Conservation (phyloP, 495 filamentous ascomycete species). For the Aspergillus incahuasiensis region DNA sequence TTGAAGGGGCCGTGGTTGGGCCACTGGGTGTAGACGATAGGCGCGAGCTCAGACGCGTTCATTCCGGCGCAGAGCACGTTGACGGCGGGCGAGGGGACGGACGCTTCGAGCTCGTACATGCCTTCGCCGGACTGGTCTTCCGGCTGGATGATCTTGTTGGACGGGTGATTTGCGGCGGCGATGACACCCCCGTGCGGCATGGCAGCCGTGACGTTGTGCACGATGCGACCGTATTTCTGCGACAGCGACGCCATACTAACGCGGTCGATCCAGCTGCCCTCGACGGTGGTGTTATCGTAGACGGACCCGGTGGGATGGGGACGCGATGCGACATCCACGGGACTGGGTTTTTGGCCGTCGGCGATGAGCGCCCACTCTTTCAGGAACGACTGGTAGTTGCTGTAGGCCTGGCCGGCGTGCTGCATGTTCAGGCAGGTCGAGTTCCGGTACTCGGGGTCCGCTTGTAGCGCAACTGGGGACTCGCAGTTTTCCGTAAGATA, state of each 20-base stretch:
- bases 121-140: slow-evolving; percentile 59
- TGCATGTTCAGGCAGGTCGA: slow-evolving; percentile 59
- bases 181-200: slow-evolving; percentile 68
- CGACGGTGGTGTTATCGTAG: slow-evolving; percentile 62
- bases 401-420: slow-evolving; percentile 57
- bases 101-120: slow-evolving; percentile 59
- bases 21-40: slow-evolving; percentile 59
- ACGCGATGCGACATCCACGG: slow-evolving; percentile 34
- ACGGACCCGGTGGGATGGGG: slow-evolving; percentile 53
- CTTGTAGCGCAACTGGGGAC: slow-evolving; percentile 47
- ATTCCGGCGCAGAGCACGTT: slow-evolving; percentile 69
- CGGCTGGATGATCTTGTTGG: slow-evolving; percentile 64
- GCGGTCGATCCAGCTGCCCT: slow-evolving; percentile 55
- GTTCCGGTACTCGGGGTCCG: slow-evolving; percentile 33
- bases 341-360: slow-evolving; percentile 29
- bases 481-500: slow-evolving; percentile 52
- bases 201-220: slow-evolving; percentile 71
- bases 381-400: slow-evolving; percentile 48
- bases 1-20: slow-evolving; percentile 40
- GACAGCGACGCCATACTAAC: slow-evolving; percentile 45
- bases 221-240: slow-evolving; percentile 39
- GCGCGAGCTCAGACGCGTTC: slow-evolving; percentile 50
- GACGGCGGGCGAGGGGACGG: slow-evolving; percentile 58
- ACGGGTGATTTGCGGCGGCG: slow-evolving; percentile 50
- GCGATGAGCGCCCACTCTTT: slow-evolving; percentile 43